A percentile compares a stretch with the other conserved stretches of the same genome.
Evolutionary conservation across 2,329 filamentous ascomycete genomes (phyloP).

Genomic region (Podosphaera fusca): DNA sequence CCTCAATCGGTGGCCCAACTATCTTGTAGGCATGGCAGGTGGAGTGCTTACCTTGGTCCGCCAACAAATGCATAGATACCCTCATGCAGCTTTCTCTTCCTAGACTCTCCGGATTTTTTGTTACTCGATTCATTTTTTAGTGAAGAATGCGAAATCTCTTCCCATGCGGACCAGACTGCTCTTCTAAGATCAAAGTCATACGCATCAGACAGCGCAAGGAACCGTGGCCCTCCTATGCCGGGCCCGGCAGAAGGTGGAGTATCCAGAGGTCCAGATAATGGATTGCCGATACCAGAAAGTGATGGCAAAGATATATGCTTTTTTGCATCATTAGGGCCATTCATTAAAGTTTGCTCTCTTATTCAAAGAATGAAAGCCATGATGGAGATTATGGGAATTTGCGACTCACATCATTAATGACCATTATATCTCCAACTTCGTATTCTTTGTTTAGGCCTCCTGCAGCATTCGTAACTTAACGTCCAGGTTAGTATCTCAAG

Average conservation of each 20-base stretch:
- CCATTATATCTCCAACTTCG: conserved; percentile 38
- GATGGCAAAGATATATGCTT: conserved; percentile 8
- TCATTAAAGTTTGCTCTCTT: neutral
- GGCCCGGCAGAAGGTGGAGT: neutral
- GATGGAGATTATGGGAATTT: neutral
- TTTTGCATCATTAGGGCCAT: neutral
- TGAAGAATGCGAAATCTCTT: neutral
- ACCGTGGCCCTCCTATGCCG: conserved; percentile 3
- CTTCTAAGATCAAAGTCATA: conserved; percentile 8
- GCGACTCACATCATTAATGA: conserved; percentile 34
- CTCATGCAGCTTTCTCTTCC: conserved; percentile 3
- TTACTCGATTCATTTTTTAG: neutral
- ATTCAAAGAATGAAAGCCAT: neutral
- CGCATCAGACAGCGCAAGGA: conserved; percentile 8
- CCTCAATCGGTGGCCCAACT: too few species aligned
- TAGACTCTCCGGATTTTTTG: too few species aligned
- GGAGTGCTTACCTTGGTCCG: conserved; percentile 6
- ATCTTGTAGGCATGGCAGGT: neutral
- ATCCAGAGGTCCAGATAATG: conserved; percentile 3
- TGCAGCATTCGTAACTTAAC: conserved; percentile 39
- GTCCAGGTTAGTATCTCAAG: neutral
- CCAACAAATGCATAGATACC: conserved; percentile 8
- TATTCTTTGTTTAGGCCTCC: conserved; percentile 42
- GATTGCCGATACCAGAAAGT: conserved; percentile 5
- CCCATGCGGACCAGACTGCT: conserved; percentile 6